These are phyloP conservation scores for Lophium mytilinum DNA, from an alignment of 495 filamentous ascomycete species.

Conservation along the genomic window DNA sequence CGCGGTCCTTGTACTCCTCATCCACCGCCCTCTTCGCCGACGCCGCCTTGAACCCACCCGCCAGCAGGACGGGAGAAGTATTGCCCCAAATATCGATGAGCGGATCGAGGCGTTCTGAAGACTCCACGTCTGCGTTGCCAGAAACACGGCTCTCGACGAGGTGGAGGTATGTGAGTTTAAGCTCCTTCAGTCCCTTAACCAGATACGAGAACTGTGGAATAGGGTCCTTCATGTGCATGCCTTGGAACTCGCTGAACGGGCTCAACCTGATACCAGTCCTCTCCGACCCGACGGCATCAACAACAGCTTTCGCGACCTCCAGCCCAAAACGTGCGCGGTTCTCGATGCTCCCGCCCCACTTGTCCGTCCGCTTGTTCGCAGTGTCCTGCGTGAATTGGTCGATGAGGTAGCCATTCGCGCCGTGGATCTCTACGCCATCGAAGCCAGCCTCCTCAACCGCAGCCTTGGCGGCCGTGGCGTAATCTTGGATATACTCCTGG, in stretches of 20 bases:
- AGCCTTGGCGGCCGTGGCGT: slow-evolving; percentile 52
- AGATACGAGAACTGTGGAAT: slow-evolving; percentile 55
- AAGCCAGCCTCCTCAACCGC: slow-evolving; percentile 59
- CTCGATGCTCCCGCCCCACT: slow-evolving; percentile 65
- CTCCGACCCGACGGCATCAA: slow-evolving; percentile 55
- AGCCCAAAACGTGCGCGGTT: slow-evolving; percentile 58
- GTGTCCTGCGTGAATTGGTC: slow-evolving; percentile 65
- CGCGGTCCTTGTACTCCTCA: slow-evolving; percentile 43
- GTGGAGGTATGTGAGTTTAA: slow-evolving; percentile 61
- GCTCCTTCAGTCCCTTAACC: slow-evolving; percentile 41
- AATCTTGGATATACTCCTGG: slow-evolving; percentile 45
- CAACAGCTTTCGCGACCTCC: slow-evolving; percentile 56
- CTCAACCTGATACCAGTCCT: slow-evolving; percentile 54
- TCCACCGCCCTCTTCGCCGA: slow-evolving; percentile 46
- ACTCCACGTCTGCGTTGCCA: slow-evolving; percentile 40
- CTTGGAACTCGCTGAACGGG: slow-evolving; percentile 59
- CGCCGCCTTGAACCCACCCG: slow-evolving; percentile 49
- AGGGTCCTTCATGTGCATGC: slow-evolving; percentile 59
- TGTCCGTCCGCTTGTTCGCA: slow-evolving; percentile 55
- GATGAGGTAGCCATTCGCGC: slow-evolving; percentile 65
- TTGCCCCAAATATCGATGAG: slow-evolving; percentile 42
- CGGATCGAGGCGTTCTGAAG: slow-evolving; percentile 45
- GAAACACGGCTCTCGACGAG: slow-evolving; percentile 48
- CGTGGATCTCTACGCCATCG: slow-evolving; percentile 70
- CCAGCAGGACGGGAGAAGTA: slow-evolving; percentile 50